Conservation (phyloP, 2,329 filamentous ascomycete genomes). For the Fusarium pininemorale region DNA sequence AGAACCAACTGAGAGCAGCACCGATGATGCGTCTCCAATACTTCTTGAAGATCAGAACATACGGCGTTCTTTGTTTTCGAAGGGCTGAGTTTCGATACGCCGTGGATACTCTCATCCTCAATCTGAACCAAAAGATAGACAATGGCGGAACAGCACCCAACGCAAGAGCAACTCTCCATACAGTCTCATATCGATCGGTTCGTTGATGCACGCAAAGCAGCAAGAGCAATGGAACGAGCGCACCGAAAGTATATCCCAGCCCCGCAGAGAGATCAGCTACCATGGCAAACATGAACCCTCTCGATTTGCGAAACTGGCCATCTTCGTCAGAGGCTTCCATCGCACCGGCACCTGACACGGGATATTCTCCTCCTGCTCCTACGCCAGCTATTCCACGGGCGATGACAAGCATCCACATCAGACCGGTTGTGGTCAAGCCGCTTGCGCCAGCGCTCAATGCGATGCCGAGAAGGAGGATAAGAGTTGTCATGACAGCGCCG, state of each 20-base stretch:
- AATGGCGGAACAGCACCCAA: background rate
- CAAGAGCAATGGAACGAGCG: background rate
- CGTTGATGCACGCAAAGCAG: background rate
- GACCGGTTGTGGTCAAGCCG: background rate
- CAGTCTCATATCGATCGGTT: background rate
- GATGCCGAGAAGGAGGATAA: background rate
- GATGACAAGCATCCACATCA: conserved; percentile 10
- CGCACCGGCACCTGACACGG: background rate
- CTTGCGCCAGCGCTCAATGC: background rate
- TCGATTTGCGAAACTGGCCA: conserved; percentile 1
- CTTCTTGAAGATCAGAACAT: background rate
- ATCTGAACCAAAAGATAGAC: conserved; percentile 6
- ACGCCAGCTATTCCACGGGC: conserved; percentile 9
- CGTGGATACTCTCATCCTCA: background rate
- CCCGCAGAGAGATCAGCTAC: conserved; percentile 1
- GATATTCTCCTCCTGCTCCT: conserved; percentile 1
- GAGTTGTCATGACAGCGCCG: background rate
- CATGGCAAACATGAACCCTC: conserved; percentile 17
- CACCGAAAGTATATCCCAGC: background rate
- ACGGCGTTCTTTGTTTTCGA: background rate
- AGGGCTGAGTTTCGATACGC: conserved; percentile 3
- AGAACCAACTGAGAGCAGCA: background rate
- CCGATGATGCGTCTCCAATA: background rate
- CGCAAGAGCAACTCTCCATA: background rate
- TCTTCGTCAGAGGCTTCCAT: background rate